A percentile compares a stretch with the other conserved stretches of the same genome.
These are phyloP conservation scores for Rhodotorula diobovata DNA, from an alignment of 768 basidiomycete species.

Conservation along the genomic window DNA sequence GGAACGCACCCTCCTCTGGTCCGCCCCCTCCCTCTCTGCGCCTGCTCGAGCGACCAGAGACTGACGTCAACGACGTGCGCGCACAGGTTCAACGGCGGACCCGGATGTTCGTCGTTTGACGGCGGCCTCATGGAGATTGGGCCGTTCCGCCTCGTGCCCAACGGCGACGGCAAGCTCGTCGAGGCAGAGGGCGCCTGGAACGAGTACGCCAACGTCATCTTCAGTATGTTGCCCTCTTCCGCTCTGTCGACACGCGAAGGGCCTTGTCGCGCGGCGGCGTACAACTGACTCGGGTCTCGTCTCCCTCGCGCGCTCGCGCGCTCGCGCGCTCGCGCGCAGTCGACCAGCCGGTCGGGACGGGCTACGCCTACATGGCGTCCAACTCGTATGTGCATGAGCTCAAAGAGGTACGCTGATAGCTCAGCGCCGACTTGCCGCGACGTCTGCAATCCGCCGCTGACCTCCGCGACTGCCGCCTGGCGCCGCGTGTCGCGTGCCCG, in stretches of 20 bases:
- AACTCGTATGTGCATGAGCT: slow-evolving; percentile 78
- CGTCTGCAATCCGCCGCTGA: background rate
- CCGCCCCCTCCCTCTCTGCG: background rate
- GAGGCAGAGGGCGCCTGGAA: slow-evolving; percentile 82
- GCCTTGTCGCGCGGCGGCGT: no score
- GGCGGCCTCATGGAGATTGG: slow-evolving; percentile 98
- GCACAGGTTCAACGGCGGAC: slow-evolving; percentile 54
- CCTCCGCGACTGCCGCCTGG: background rate
- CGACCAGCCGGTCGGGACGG: slow-evolving; percentile 95
- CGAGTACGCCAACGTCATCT: slow-evolving; percentile 90
- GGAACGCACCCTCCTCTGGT: slow-evolving; percentile 85
- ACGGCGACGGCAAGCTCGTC: slow-evolving; percentile 64
- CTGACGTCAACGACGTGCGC: background rate
- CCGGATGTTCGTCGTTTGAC: slow-evolving; percentile 95
- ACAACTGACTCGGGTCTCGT: no score
- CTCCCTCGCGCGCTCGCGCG: no score
- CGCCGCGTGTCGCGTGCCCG: no score
- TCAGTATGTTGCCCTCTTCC: slow-evolving; percentile 56
- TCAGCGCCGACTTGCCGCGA: background rate
- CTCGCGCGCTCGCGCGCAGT: slow-evolving; percentile 54
- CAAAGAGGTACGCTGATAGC: slow-evolving; percentile 54
- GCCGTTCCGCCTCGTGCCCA: slow-evolving; percentile 72
- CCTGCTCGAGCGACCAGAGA: background rate
- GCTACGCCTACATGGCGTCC: slow-evolving; percentile 82
- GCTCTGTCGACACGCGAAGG: no score